Base-by-base conservation (phyloP, 2,329 filamentous ascomycete species). In the Penicillium concentricum region DNA sequence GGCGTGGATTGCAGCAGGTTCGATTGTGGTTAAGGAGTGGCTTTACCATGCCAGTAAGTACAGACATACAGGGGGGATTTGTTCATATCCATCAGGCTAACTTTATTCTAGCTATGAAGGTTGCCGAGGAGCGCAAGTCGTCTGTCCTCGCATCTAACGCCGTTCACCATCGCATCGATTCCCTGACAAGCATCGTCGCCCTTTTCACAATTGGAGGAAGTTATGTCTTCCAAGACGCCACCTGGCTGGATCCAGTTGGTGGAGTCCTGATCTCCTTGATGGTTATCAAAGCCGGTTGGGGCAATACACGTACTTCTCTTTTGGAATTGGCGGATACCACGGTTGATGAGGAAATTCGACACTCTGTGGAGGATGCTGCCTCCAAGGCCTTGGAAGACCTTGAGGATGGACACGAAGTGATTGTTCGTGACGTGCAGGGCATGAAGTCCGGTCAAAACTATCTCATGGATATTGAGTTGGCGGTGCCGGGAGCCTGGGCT, bases 391-490 rank as follows among this genome's bases (percentile, higher is more conserved):
- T 94, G 20, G 76, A 76, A 16, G 78, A 79, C 6, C 68, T 88
- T 20, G 73, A 74, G 50, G 78, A 82, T 49, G 79, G 84, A 47
- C 77, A 83, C 46, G 77, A 86, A 53, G 82, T 92, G 9, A 85
- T 90, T 68, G 77, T 97, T 44, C 84, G 88, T 43, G 88, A 90
- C 43, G 84, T 97, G 3, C 89, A 91, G 62, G 94, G 94, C 53
- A 84, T 96, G 76, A 99, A 99, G 77, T 94, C 91, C 4, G 94
- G 94, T 30, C 94, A 97, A 74, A 99, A 97, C 77, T 97, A 95
- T 72, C 81, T 97, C 30, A 87, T 97, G 66, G 94, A 97, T 66
- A 74, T 99, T 8, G 92, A 96, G 73, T 77, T 97, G 59, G 89
- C 85, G 2, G 90, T 95, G 16, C 91, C 93, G 0, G 83, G 82